Percentiles rank a stretch among this genome's conserved stretches.
These are phyloP conservation scores for Limtongia smithiae DNA, from an alignment of 805 yeast species.

Conservation along the genomic window DNA sequence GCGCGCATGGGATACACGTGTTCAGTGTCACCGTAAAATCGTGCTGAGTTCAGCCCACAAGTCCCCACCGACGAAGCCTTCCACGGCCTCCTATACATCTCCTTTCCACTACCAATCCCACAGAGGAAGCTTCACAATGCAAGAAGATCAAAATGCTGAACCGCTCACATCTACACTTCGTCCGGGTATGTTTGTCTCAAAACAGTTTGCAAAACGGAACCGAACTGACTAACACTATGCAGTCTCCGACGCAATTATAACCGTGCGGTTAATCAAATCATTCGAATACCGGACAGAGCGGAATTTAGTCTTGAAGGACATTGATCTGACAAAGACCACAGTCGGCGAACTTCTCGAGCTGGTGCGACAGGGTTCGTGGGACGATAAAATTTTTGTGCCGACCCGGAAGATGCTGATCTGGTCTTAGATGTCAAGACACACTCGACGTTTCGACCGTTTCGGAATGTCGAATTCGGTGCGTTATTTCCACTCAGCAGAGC, in stretches of 20 bases:
- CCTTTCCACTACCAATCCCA: no score
- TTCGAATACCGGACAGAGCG: conserved; percentile 87
- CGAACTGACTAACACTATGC: neutral
- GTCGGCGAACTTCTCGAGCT: conserved; percentile 59
- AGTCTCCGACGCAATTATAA: conserved; percentile 59
- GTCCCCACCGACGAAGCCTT: no score
- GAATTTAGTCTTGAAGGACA: conserved; percentile 63
- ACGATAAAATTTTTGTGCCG: neutral
- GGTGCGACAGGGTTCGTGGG: conserved; percentile 38
- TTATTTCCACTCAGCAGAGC: neutral
- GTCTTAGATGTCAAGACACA: conserved; percentile 45
- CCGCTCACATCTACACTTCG: conserved; percentile 77
- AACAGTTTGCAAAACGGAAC: neutral
- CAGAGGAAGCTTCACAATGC: no score
- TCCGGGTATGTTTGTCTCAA: conserved; percentile 46
- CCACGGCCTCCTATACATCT: no score
- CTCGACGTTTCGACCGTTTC: conserved; percentile 75
- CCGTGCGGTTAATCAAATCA: conserved; percentile 83
- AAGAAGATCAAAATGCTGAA: conserved; percentile 45
- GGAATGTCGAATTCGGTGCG: conserved; percentile 51
- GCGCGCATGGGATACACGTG: no score
- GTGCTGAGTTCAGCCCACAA: no score
- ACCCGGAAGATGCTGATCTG: neutral
- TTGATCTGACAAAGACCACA: conserved; percentile 67
- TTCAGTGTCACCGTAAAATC: no score